Conservation (phyloP, 140 eudicot genomes). For the Senecio squalidus region DNA sequence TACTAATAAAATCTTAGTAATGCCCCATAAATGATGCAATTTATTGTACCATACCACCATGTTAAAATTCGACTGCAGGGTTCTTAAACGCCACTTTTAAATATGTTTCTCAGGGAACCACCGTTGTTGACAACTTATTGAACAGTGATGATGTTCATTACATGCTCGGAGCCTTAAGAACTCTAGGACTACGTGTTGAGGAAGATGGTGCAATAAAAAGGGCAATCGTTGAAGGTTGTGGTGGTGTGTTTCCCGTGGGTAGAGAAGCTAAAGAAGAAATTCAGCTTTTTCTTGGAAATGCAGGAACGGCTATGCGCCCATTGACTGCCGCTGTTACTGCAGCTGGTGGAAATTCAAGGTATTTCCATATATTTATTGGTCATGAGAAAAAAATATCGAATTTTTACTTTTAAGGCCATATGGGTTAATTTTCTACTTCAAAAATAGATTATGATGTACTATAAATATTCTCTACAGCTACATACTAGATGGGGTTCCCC, state of each 20-base stretch:
- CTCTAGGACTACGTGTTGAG: constrained; percentile 82
- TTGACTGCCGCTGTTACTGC: constrained; percentile 93
- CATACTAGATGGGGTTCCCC: constrained; percentile 91
- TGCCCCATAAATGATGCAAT: background rate
- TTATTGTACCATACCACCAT: background rate
- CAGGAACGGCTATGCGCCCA: constrained; percentile 99
- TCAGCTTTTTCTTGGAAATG: constrained; percentile 93
- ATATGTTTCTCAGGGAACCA: constrained; percentile 56
- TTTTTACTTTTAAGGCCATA: background rate
- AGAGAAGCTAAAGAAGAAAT: constrained; percentile 67
- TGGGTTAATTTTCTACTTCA: too few species aligned
- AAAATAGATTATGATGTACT: too few species aligned
- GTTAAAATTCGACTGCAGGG: background rate
- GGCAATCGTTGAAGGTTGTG: constrained; percentile 84
- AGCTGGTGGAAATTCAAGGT: constrained; percentile 97
- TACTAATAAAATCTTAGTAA: background rate
- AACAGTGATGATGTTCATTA: constrained; percentile 91
- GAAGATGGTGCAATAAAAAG: constrained; percentile 63
- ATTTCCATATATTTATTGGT: background rate
- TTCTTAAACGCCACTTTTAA: background rate
- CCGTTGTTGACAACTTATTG: constrained; percentile 78
- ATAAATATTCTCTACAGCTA: constrained; percentile 43
- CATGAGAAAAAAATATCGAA: background rate
- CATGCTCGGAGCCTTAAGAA: constrained; percentile 89
- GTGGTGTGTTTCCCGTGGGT: constrained; percentile 84